Percentiles rank a stretch among this genome's conserved stretches.
phyloP scores from a whole-genome alignment of 768 basidiomycete species.

The Boletus tylopilopsis region DNA sequence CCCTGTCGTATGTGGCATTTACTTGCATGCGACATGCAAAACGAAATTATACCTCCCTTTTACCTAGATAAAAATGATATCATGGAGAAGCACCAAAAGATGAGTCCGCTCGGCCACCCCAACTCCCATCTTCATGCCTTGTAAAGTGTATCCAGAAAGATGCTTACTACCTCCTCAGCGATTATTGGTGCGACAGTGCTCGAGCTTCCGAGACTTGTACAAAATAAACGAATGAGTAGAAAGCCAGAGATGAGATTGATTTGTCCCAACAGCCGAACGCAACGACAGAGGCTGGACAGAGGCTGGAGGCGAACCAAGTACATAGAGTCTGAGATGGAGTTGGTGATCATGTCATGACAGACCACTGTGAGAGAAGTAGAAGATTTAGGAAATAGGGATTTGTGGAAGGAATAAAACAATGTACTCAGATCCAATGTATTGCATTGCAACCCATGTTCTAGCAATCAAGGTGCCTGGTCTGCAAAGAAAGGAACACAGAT shows the following conservation, averaged over 20 bases:
- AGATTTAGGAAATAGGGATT: neutral
- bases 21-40: too few relatives aligned
- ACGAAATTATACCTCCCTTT: too few relatives aligned
- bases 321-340: slow-evolving; percentile 64
- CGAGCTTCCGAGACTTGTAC: slow-evolving; percentile 72
- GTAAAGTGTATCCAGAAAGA: slow-evolving; percentile 80
- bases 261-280: slow-evolving; percentile 73
- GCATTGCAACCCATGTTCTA: slow-evolving; percentile 95
- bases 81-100: too few relatives aligned
- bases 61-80: too few relatives aligned
- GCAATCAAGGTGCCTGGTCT: slow-evolving; percentile 93
- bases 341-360: slow-evolving; percentile 74
- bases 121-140: slow-evolving; percentile 55
- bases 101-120: too few relatives aligned
- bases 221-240: neutral
- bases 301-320: slow-evolving; percentile 89
- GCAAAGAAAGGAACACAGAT: neutral
- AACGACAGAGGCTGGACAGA: slow-evolving; percentile 85
- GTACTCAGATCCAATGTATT: slow-evolving; percentile 84
- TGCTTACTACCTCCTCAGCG: slow-evolving; percentile 72
- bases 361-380: slow-evolving; percentile 47
- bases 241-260: slow-evolving; percentile 65
- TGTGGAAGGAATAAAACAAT: slow-evolving; percentile 23
- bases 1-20: too few relatives aligned
- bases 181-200: slow-evolving; percentile 79